phyloP scores from a whole-genome alignment of 2,329 filamentous ascomycete genomes.

The Colletotrichum musae region DNA sequence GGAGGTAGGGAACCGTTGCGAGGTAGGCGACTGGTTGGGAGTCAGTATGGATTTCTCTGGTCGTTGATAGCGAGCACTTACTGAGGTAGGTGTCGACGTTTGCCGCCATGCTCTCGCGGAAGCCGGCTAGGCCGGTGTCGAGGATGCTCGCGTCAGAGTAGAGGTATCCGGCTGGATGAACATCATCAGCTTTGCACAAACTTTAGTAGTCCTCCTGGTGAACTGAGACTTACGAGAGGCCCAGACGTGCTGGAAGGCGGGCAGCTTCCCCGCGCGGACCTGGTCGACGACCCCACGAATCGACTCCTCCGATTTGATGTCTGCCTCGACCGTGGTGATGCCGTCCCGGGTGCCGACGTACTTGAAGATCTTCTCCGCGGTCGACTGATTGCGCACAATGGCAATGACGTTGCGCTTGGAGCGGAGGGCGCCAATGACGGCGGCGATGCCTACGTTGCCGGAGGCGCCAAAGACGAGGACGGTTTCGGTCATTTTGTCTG shows the following conservation, averaged over 20 bases:
- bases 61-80: conserved; percentile 37
- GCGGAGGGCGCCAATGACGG: conserved; percentile 49
- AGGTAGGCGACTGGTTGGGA: conserved; percentile 47
- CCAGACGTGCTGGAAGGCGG: conserved; percentile 56
- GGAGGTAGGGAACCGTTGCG: conserved; percentile 51
- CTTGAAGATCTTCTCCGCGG: conserved; percentile 51
- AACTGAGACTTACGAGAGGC: conserved; percentile 45
- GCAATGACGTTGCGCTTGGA: conserved; percentile 51
- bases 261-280: conserved; percentile 50
- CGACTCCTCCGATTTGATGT: conserved; percentile 50
- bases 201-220: neutral
- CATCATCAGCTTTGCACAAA: neutral
- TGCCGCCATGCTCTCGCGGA: conserved; percentile 44
- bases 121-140: conserved; percentile 42
- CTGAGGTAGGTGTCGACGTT: conserved; percentile 51
- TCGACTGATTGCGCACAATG: conserved; percentile 53
- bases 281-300: conserved; percentile 51
- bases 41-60: neutral
- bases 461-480: conserved; percentile 57
- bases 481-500: conserved; percentile 43
- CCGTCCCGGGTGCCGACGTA: conserved; percentile 47
- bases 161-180: conserved; percentile 45
- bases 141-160: conserved; percentile 44
- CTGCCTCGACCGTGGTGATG: conserved; percentile 52
- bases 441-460: conserved; percentile 56